Conservation (phyloP, 2,329 filamentous ascomycete genomes). For the Sporothrix variecibatus region DNA sequence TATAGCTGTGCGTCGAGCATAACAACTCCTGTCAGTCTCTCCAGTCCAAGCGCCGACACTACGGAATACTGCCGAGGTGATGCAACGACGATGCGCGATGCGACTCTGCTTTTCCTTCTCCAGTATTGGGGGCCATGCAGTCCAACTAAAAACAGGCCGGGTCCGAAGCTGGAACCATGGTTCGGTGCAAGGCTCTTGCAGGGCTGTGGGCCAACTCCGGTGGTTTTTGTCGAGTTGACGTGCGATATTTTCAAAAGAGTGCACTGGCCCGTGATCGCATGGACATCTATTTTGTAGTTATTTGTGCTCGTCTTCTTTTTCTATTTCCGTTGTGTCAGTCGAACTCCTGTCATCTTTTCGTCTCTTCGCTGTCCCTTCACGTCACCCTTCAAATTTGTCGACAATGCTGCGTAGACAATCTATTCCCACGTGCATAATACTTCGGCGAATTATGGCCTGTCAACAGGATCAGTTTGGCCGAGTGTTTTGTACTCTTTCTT, state of each 20-base stretch:
- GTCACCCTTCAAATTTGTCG: neutral
- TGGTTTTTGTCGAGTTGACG: neutral
- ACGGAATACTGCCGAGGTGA: conserved; percentile 14
- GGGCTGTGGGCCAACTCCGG: neutral
- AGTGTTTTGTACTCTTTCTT: neutral
- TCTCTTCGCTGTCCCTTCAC: neutral
- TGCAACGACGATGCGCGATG: neutral
- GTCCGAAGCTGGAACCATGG: neutral
- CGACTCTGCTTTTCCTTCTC: neutral
- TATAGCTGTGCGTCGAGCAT: neutral
- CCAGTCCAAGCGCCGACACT: neutral
- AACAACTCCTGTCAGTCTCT: too few relatives aligned
- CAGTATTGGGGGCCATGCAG: neutral
- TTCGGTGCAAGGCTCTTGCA: neutral
- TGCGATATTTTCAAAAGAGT: neutral
- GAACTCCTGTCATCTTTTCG: neutral
- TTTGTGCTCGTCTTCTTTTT: neutral
- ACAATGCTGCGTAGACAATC: neutral
- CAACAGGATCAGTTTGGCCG: neutral
- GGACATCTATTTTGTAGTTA: neutral
- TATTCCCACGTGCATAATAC: neutral
- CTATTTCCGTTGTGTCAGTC: neutral
- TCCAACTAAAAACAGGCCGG: neutral
- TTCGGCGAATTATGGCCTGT: conserved; percentile 8
- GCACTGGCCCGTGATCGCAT: neutral